Evolutionary conservation across 306 rosid genomes (phyloP), one percentile per base, ranked within the genome.

Genomic region (Malus domestica): DNA sequence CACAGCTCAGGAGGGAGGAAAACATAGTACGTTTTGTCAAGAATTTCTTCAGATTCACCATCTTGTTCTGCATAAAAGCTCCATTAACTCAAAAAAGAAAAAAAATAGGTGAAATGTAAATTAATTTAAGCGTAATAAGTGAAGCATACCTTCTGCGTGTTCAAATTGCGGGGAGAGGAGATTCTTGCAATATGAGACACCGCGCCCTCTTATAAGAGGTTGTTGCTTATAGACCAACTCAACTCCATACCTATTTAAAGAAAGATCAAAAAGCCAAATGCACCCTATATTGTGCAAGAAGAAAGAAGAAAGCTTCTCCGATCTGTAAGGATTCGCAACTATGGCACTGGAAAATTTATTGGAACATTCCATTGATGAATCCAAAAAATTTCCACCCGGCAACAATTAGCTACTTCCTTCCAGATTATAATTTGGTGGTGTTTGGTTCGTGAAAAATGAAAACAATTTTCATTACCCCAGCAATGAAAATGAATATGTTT

Each of bases 141-240:
- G 72, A 14, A 46, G 80, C 86, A 62, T 82, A 92, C 99, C 90
- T 87, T 95, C 99, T 63, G 84, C 72, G 66, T 89, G 97, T 83
- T 92, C 99, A 79, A 95, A 92, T 68, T 97, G 92, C 64, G 99
- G 99, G 60, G 96, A 95, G 75, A 95, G 83, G 77, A 95, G 97
- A 83, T 95, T 95, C 90, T 95, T 95, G 88, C 99, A 95, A 85
- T 95, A 92, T 27, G 99, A 95, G 73, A 95, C 99, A 80, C 99
- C 99, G 9, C 97, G 97, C 76, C 96, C 99, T 85, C 96, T 89
- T 75, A 95, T 88, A 44, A 95, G 86, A 60, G 97, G 99, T 76
- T 92, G 97, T 72, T 88, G 88, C 88, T 95, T 95, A 89, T 92
- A 89, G 20, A 82, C 78, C 85, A 95, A 80, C 76, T 90, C 89